Conservation (phyloP, 1,284 basidiomycete species). For the Dichomitus squalens region DNA sequence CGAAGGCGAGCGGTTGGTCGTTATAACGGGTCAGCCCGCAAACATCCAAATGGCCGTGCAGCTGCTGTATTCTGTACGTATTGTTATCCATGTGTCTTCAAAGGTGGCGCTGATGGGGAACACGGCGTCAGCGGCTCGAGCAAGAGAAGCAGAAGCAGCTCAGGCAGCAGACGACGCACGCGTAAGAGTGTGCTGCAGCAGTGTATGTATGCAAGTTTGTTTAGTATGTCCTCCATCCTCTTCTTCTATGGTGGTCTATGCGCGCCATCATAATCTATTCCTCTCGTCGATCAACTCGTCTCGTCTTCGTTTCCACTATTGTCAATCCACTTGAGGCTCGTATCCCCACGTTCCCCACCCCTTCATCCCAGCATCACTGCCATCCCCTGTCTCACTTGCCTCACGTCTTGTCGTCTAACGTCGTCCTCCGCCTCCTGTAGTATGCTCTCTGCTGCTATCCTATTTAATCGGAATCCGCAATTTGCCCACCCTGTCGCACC, state of each 20-base stretch:
- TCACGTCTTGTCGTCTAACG: too few relatives aligned
- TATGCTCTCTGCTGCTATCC: constrained; percentile 26
- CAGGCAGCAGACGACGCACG: constrained; percentile 38
- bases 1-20: constrained; percentile 88
- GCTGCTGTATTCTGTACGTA: constrained; percentile 85
- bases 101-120: neutral
- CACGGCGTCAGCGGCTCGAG: constrained; percentile 69
- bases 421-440: constrained; percentile 10
- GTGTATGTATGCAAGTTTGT: neutral
- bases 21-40: constrained; percentile 90
- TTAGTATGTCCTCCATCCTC: neutral
- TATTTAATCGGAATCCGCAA: constrained; percentile 19
- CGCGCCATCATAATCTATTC: constrained; percentile 1
- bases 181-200: neutral
- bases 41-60: constrained; percentile 98
- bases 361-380: neutral
- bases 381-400: neutral
- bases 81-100: neutral
- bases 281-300: neutral
- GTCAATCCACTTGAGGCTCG: neutral
- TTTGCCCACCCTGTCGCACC: neutral
- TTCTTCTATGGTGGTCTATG: constrained; percentile 5
- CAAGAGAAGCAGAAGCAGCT: constrained; percentile 88
- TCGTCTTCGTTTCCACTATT: neutral
- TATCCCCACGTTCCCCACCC: neutral